phyloP scores from a whole-genome alignment of 1,284 basidiomycete species.

The Malassezia sympodialis region DNA sequence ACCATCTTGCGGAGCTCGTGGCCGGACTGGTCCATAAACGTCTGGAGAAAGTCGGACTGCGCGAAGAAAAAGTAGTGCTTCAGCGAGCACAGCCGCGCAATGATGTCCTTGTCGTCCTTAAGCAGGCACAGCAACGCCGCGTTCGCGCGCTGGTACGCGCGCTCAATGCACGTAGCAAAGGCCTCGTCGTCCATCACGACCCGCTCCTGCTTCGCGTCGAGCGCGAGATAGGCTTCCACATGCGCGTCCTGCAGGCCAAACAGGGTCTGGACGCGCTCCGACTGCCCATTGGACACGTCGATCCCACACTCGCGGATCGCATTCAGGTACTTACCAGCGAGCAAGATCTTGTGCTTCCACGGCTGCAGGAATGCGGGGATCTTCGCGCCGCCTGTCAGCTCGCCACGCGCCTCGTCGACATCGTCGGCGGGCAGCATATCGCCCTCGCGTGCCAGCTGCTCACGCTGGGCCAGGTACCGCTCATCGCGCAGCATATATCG shows the following conservation, averaged over 20 bases:
- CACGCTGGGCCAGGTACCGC: conserved; percentile 28
- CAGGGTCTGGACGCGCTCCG: conserved; percentile 10
- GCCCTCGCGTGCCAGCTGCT: conserved; percentile 28
- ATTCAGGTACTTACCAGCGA: conserved; percentile 47
- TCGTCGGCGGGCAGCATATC: conserved; percentile 17
- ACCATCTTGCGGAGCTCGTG: conserved; percentile 43
- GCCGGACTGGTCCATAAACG: conserved; percentile 41
- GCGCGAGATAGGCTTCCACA: conserved; percentile 3
- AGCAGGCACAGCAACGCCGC: conserved; percentile 38
- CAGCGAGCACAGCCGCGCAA: conserved; percentile 37
- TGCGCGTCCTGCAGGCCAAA: conserved; percentile 18
- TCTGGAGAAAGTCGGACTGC: conserved; percentile 41
- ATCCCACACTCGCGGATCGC: conserved; percentile 46
- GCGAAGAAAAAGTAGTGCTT: conserved; percentile 47
- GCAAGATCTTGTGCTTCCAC: conserved; percentile 47
- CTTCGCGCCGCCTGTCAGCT: conserved; percentile 45
- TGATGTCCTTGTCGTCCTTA: conserved; percentile 39
- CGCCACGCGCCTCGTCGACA: conserved; percentile 50
- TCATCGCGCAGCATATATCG: conserved; percentile 44
- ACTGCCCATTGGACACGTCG: conserved; percentile 24
- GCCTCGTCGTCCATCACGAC: conserved; percentile 40
- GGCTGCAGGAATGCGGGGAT: conserved; percentile 45
- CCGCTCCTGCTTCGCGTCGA: conserved; percentile 8
- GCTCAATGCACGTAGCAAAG: conserved; percentile 41
- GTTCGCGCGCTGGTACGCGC: conserved; percentile 43